Evolutionary conservation across 169 alveolate species (phyloP), one percentile per base, ranked within the genome.

Genomic region (Prorocentrum cordatum): DNA sequence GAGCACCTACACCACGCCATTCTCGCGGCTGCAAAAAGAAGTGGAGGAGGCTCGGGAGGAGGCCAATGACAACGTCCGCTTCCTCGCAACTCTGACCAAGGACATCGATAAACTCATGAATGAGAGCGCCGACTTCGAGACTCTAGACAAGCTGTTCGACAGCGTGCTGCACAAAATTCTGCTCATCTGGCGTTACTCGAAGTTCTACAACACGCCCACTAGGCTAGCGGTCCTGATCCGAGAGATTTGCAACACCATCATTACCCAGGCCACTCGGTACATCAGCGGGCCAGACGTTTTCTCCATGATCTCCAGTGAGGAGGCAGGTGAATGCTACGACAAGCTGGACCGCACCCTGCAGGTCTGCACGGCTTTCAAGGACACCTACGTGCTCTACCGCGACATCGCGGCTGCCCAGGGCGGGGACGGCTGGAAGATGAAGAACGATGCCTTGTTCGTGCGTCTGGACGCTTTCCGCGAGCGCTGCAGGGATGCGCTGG

Each of bases 391-490:
- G 87, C 94, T 94, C 88, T 96, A 95, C 93, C 94, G 95, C 64
- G 95, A 94, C 80, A 77, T 93, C 29, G 97, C 96, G 3, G 96
- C 95, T 62, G 93, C 92, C 24, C 93, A 93, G 64, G 93, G 89
- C 31, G 83, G 92, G 35, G 93, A 93, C 61, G 91, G 95, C 6
- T 95, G 97, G 98, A 93, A 93, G 83, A 94, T 95, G 50, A 95
- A 97, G 32, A 94, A 96, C 39, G 94, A 95, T 70, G 98, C 97
- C 29, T 88, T 96, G 36, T 96, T 96, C 93, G 96, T 95, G 35
- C 93, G 98, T 82, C 94, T 97, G 31, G 99, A 97, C 92, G 93
- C 98, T 20, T 97, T 96, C 94, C 91, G 96, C 54, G 98, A 96
- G 85, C 95, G 99, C 0, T 95, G 97, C 92, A 95, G 95, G 32